Conservation (phyloP, 148 eudicot genomes). For the Fagopyrum tataricum region DNA sequence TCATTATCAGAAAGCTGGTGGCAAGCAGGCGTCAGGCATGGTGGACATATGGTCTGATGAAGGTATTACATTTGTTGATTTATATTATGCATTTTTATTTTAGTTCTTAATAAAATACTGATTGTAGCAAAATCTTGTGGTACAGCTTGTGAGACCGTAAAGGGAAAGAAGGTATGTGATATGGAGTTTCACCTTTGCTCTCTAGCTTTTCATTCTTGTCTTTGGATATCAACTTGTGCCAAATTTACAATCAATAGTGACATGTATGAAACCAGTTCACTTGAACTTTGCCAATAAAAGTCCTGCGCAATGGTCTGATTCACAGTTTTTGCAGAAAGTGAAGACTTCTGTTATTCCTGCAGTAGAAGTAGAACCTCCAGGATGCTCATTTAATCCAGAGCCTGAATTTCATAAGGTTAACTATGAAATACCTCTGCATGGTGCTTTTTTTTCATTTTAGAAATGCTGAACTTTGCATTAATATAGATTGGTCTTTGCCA, state of each 20-base stretch:
- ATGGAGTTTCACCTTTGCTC: neutral
- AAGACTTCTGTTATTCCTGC: conserved; percentile 69
- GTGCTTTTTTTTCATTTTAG: neutral
- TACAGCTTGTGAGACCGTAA: conserved; percentile 26
- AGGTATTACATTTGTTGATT: conserved; percentile 24
- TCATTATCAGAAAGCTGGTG: conserved; percentile 38
- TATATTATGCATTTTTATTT: neutral
- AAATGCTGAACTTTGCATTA: neutral
- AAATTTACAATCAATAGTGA: neutral
- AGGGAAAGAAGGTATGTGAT: conserved; percentile 48
- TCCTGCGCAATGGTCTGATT: conserved; percentile 11
- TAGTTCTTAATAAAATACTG: neutral
- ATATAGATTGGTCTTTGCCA: neutral
- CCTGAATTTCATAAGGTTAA: conserved; percentile 81
- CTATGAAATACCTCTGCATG: neutral
- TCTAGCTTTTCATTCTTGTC: neutral
- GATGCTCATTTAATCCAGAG: conserved; percentile 87
- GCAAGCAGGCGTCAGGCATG: conserved; percentile 29
- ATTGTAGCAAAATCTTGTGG: neutral
- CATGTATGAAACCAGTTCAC: neutral
- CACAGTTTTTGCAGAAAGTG: conserved; percentile 30
- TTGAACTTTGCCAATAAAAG: neutral
- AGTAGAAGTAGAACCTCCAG: conserved; percentile 84
- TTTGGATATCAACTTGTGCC: neutral
- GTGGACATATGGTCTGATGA: conserved; percentile 58